Evolutionary conservation across 192 early-diverging fungal genomes (phyloP).

Genomic region (Coemansia sp.): DNA sequence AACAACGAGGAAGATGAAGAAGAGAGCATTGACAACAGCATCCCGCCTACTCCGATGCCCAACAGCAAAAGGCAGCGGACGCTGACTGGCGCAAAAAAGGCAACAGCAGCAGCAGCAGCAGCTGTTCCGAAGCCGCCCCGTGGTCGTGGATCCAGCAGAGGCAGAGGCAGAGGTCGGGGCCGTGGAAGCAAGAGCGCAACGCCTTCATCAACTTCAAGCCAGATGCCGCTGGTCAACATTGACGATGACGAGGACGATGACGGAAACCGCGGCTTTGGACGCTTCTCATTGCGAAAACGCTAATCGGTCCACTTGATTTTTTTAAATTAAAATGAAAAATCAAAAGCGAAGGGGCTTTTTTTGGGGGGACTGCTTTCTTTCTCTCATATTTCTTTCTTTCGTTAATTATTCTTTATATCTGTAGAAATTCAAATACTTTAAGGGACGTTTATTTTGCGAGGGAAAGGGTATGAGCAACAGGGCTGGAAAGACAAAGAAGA

Average conservation of each 20-base stretch:
- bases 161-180: conserved; percentile 20
- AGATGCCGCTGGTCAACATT: conserved; percentile 21
- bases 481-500: not conserved
- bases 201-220: conserved; percentile 9
- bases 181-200: not conserved
- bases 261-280: conserved; percentile 16
- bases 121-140: conserved; percentile 1
- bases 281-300: conserved; percentile 28
- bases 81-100: not conserved
- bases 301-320: not conserved
- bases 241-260: conserved; percentile 15
- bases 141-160: conserved; percentile 6
- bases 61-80: conserved; percentile 13
- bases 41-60: not conserved
- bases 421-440: not conserved
- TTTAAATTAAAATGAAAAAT: not conserved
- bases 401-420: not conserved
- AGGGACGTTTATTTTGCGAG: not conserved
- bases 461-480: not conserved
- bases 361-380: not conserved
- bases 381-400: not conserved
- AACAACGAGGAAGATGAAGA: not conserved
- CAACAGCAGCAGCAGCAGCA: conserved; percentile 2
- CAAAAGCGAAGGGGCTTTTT: not conserved
- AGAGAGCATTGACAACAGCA: not conserved